phyloP scores from a whole-genome alignment of 208 protist genomes.

The Trypanosoma vivax region DNA sequence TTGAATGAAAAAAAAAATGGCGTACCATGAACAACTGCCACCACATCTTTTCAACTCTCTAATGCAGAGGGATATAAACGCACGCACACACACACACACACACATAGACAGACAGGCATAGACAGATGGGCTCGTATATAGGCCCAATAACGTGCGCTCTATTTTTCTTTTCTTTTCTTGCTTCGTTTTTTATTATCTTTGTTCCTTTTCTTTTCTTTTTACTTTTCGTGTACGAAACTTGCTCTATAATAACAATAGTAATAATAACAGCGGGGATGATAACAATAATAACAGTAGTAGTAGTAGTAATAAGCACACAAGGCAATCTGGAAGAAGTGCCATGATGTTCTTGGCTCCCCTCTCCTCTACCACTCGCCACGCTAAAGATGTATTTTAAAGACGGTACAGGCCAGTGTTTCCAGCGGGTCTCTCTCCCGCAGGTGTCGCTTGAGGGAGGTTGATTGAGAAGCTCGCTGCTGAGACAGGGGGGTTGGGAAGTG shows the following conservation, averaged over 20 bases:
- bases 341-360: background rate
- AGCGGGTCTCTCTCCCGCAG: background rate
- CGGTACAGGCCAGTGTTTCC: constrained; percentile 8
- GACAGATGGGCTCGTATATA: too few relatives aligned
- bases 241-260: background rate
- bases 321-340: too few relatives aligned
- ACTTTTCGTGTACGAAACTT: background rate
- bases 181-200: background rate
- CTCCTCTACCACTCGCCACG: background rate
- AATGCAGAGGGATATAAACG: too few relatives aligned
- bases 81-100: too few relatives aligned
- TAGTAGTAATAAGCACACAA: too few relatives aligned
- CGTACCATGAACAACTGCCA: too few relatives aligned
- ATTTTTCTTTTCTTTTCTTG: background rate
- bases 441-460: background rate
- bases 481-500: background rate
- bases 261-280: too few relatives aligned
- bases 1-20: too few relatives aligned
- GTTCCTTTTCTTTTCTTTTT: background rate
- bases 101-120: too few relatives aligned
- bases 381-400: background rate
- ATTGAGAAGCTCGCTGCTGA: constrained; percentile 2
- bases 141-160: background rate
- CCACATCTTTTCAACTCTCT: too few relatives aligned
- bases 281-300: too few relatives aligned